Evolutionary conservation across 202 grass and related monocot species (phyloP).

Genomic region (Eragrostis tef): DNA sequence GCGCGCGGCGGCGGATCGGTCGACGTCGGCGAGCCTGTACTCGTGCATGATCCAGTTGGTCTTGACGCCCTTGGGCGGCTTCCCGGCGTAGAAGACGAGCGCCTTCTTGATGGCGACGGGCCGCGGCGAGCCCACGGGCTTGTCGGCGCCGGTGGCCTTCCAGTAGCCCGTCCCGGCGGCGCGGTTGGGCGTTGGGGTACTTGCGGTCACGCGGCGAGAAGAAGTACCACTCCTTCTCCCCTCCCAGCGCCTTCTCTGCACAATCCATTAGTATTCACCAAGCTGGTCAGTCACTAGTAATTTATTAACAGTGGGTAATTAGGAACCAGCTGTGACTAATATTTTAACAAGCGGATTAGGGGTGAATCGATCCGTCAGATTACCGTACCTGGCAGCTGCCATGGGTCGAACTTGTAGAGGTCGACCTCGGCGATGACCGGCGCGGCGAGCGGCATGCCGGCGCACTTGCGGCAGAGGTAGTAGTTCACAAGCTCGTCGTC

Average conservation of each 20-base stretch:
- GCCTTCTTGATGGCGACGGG: constrained; percentile 87
- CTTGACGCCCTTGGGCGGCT: constrained; percentile 65
- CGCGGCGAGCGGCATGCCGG: constrained; percentile 55
- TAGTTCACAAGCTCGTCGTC: constrained; percentile 87
- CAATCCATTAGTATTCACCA: background rate
- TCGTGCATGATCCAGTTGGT: constrained; percentile 99
- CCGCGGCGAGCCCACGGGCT: constrained; percentile 71
- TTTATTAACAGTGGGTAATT: no score
- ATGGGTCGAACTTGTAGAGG: constrained; percentile 80
- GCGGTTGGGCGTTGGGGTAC: constrained; percentile 85
- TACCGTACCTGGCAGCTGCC: constrained; percentile 62
- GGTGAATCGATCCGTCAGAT: no score
- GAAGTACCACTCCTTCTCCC: constrained; percentile 90
- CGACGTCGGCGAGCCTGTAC: constrained; percentile 81
- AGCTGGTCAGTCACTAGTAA: background rate
- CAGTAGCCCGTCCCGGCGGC: constrained; percentile 75
- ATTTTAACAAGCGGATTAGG: no score
- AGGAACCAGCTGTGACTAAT: no score
- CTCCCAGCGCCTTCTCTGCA: constrained; percentile 56
- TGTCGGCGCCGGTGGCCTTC: constrained; percentile 90
- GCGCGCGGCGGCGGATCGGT: constrained; percentile 66
- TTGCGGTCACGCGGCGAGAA: constrained; percentile 80
- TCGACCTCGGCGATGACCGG: constrained; percentile 82
- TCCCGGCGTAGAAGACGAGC: constrained; percentile 81
- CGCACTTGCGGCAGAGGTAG: constrained; percentile 86